These are phyloP conservation scores for Ophiosphaerella narmari DNA, from an alignment of 2,329 filamentous ascomycete genomes.

Conservation along the genomic window DNA sequence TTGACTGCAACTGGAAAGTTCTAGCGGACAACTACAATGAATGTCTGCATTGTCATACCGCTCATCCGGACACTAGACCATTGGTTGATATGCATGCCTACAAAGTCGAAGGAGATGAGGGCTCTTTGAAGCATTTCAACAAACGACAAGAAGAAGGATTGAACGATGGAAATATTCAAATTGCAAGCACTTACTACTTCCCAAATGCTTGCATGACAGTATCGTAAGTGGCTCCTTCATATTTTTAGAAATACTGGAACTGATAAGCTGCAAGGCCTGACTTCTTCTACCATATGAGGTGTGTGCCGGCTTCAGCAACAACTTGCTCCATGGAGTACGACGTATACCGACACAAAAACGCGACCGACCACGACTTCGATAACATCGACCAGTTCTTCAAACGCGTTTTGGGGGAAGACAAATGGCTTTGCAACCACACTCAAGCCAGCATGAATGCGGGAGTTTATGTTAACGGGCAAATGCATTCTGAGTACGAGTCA, in stretches of 20 bases:
- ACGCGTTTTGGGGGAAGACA: constrained; percentile 68
- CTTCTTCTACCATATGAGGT: constrained; percentile 62
- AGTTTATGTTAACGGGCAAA: constrained; percentile 65
- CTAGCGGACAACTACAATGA: constrained; percentile 66
- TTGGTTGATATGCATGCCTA: constrained; percentile 64
- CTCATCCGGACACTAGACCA: constrained; percentile 61
- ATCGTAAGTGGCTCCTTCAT: too few species aligned
- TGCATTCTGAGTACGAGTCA: constrained; percentile 66
- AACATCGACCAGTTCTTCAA: constrained; percentile 65
- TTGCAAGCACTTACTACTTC: constrained; percentile 37
- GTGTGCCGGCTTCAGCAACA: constrained; percentile 55
- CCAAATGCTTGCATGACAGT: constrained; percentile 22
- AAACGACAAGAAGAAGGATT: constrained; percentile 29
- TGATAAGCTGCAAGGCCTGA: constrained; percentile 26
- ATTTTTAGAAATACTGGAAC: neutral
- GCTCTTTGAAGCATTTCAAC: constrained; percentile 40
- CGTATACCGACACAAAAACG: constrained; percentile 65
- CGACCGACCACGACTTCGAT: constrained; percentile 63
- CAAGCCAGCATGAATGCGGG: constrained; percentile 66
- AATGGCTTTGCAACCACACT: constrained; percentile 62
- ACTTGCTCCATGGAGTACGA: constrained; percentile 63
- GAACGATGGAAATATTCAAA: constrained; percentile 27
- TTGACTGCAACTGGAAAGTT: constrained; percentile 42
- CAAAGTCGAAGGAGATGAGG: constrained; percentile 35
- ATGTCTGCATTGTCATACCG: constrained; percentile 66